Evolutionary conservation across 139 green algal species (phyloP).

Genomic region (Chlorella ohadii): DNA sequence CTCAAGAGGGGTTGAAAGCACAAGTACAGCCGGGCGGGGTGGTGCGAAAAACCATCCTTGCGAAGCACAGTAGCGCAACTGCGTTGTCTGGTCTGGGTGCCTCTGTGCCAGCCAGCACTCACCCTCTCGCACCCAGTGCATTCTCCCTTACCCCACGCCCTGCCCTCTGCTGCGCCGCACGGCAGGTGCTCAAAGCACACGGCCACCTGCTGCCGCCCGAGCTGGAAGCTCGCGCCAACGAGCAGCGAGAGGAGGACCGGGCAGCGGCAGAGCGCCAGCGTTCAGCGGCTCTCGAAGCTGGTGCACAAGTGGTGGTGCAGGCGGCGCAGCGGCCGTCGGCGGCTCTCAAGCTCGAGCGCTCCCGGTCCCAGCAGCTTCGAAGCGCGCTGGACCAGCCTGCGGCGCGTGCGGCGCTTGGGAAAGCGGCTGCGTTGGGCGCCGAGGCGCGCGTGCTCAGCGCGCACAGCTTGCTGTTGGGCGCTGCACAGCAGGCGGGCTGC

Average conservation of each 20-base stretch:
- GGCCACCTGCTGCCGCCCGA: slow-evolving; percentile 28
- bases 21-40: too few relatives aligned
- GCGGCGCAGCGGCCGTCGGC: background rate
- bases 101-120: background rate
- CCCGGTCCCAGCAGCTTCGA: background rate
- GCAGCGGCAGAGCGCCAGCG: background rate
- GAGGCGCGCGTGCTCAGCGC: slow-evolving; percentile 9
- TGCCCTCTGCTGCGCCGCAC: background rate
- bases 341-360: background rate
- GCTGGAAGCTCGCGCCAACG: slow-evolving; percentile 5
- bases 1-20: background rate
- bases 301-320: background rate
- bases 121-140: too few relatives aligned
- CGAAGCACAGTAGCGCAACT: background rate
- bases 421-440: background rate
- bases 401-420: background rate
- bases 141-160: too few relatives aligned
- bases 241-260: background rate
- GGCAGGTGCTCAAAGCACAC: slow-evolving; percentile 17
- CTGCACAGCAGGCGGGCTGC: background rate
- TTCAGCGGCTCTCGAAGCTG: background rate
- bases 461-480: background rate
- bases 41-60: too few relatives aligned
- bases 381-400: background rate
- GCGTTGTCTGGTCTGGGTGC: too few relatives aligned